A percentile compares a stretch with the other conserved stretches of the same genome.
phyloP scores from a whole-genome alignment of 192 early-diverging fungal species.

The Podila epigama region DNA sequence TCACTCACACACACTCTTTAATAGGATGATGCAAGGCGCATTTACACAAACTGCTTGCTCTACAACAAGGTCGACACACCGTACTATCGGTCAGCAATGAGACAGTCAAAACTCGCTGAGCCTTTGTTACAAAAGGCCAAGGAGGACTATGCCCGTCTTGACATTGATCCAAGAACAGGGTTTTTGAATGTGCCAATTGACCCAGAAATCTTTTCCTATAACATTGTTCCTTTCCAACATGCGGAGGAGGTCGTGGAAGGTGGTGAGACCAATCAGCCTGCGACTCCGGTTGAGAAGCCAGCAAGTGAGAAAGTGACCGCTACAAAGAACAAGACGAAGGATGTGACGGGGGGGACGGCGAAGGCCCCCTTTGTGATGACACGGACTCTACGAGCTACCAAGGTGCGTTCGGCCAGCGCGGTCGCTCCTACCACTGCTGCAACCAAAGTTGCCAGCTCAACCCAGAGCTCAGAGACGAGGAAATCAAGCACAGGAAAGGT shows the following conservation, averaged over 20 bases:
- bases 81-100: slow-evolving; percentile 71
- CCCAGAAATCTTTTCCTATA: slow-evolving; percentile 62
- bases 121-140: slow-evolving; percentile 51
- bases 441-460: not conserved
- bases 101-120: slow-evolving; percentile 54
- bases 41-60: slow-evolving; percentile 75
- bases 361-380: slow-evolving; percentile 4
- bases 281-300: slow-evolving; percentile 4
- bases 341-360: not conserved
- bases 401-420: slow-evolving; percentile 6
- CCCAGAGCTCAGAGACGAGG: not conserved
- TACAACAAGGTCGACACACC: slow-evolving; percentile 80
- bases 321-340: not conserved
- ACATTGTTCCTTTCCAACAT: slow-evolving; percentile 34
- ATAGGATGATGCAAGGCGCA: slow-evolving; percentile 73
- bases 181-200: slow-evolving; percentile 54
- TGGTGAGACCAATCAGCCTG: not conserved
- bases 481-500: not conserved
- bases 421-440: slow-evolving; percentile 1
- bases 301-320: slow-evolving; percentile 1
- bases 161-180: slow-evolving; percentile 47
- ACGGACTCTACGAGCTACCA: slow-evolving; percentile 20
- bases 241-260: not conserved
- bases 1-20: not conserved
- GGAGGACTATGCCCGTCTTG: slow-evolving; percentile 50